Evolutionary conservation across 2,329 filamentous ascomycete genomes (phyloP).

Genomic region (Sordariomycetes sp.): DNA sequence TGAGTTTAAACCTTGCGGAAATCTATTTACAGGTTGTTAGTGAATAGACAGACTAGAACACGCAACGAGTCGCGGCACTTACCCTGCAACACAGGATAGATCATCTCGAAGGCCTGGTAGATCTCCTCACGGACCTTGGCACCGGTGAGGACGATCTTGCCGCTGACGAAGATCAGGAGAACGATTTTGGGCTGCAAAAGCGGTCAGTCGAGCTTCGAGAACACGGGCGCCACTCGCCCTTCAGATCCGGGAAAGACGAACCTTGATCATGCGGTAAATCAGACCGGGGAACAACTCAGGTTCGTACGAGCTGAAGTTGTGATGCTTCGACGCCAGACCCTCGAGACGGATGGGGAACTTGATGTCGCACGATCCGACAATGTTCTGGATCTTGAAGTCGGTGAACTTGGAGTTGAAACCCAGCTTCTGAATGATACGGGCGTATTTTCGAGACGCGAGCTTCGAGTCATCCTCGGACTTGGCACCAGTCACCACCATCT

Average conservation of each 20-base stretch:
- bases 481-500: slow-evolving; percentile 98
- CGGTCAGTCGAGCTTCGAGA: background rate
- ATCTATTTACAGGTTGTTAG: slow-evolving; percentile 22
- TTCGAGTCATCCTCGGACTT: slow-evolving; percentile 98
- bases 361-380: slow-evolving; percentile 97
- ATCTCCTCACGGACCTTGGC: slow-evolving; percentile 98
- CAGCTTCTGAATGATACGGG: slow-evolving; percentile 98
- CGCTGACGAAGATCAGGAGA: slow-evolving; percentile 92
- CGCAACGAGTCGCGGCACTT: slow-evolving; percentile 17
- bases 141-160: slow-evolving; percentile 92
- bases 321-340: slow-evolving; percentile 90
- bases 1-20: slow-evolving; percentile 44
- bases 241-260: slow-evolving; percentile 63
- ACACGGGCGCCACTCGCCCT: background rate
- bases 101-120: slow-evolving; percentile 92
- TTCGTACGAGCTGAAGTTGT: slow-evolving; percentile 99
- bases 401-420: slow-evolving; percentile 99
- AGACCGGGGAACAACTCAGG: slow-evolving; percentile 97
- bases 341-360: slow-evolving; percentile 98
- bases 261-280: slow-evolving; percentile 99
- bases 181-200: slow-evolving; percentile 31
- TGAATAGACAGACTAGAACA: slow-evolving; percentile 5
- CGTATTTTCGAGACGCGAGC: slow-evolving; percentile 93
- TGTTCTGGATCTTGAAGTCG: slow-evolving; percentile 99
- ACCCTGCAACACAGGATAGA: slow-evolving; percentile 92